A percentile compares a stretch with the other conserved stretches of the same genome.
These are phyloP conservation scores for Quercus engelmannii DNA, from an alignment of 306 rosid species.

Conservation along the genomic window DNA sequence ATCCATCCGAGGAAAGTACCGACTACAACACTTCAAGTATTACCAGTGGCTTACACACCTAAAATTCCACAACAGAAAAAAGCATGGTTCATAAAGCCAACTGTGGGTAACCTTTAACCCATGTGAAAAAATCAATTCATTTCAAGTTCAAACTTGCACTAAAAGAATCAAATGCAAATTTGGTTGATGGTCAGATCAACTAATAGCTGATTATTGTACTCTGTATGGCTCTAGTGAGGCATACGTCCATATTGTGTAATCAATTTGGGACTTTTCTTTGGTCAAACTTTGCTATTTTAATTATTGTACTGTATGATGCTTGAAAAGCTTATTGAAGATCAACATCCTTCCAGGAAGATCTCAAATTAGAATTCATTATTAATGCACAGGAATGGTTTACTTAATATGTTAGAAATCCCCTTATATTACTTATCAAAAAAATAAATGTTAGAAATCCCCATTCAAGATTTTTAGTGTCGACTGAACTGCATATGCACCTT, in stretches of 20 bases:
- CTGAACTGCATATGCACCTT: constrained; percentile 6
- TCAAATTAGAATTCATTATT: not conserved
- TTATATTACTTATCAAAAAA: too few relatives aligned
- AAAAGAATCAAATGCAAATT: not conserved
- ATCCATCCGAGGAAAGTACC: not conserved
- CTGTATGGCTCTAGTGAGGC: too few relatives aligned
- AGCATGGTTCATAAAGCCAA: not conserved
- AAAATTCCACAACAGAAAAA: not conserved
- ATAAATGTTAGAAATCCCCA: not conserved
- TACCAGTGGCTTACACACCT: not conserved
- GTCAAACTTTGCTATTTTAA: not conserved
- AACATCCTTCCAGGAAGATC: not conserved
- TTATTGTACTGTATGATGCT: not conserved
- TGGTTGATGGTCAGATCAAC: not conserved
- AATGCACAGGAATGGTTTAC: not conserved
- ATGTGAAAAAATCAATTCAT: not conserved
- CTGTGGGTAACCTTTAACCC: not conserved
- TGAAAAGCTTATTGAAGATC: not conserved
- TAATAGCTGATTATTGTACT: not conserved
- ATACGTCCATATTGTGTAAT: too few relatives aligned
- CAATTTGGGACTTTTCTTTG: not conserved
- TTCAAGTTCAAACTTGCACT: not conserved
- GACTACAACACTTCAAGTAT: not conserved
- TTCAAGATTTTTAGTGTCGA: not conserved
- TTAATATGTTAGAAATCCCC: not conserved